Evolutionary conservation across 73 alveolate genomes (phyloP).

Genomic region (Paramecium sonneborni): DNA sequence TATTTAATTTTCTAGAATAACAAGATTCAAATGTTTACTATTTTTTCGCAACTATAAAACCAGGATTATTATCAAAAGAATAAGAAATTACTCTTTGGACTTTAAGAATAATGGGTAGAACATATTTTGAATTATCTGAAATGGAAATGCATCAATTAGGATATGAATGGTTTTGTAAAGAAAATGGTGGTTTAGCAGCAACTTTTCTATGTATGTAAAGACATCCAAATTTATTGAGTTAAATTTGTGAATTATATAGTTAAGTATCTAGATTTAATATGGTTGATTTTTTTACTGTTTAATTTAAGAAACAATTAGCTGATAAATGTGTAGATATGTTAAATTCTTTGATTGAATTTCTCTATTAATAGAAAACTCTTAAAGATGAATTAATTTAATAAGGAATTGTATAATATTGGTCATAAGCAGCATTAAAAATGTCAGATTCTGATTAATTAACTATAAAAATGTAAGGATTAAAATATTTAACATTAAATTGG

Average conservation of each 20-base stretch:
- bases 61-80: constrained; percentile 80
- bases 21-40: constrained; percentile 50
- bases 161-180: constrained; percentile 86
- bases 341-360: constrained; percentile 9
- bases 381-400: constrained; percentile 56
- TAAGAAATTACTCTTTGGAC: constrained; percentile 76
- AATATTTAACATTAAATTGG: constrained; percentile 81
- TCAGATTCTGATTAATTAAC: constrained; percentile 55
- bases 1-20: constrained; percentile 48
- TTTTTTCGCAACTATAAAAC: constrained; percentile 67
- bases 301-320: constrained; percentile 59
- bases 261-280: constrained; percentile 62
- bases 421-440: constrained; percentile 23
- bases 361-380: not conserved
- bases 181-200: constrained; percentile 84
- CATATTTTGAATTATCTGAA: constrained; percentile 76
- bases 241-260: constrained; percentile 38
- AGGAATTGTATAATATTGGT: constrained; percentile 61
- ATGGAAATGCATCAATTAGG: constrained; percentile 69
- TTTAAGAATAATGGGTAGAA: constrained; percentile 70
- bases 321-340: constrained; percentile 51
- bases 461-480: constrained; percentile 66
- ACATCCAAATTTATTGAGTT: constrained; percentile 64
- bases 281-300: constrained; percentile 58
- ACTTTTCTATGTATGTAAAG: constrained; percentile 78